These are phyloP conservation scores for Hortaea sp. DNA, from an alignment of 2,329 filamentous ascomycete species.

Conservation along the genomic window DNA sequence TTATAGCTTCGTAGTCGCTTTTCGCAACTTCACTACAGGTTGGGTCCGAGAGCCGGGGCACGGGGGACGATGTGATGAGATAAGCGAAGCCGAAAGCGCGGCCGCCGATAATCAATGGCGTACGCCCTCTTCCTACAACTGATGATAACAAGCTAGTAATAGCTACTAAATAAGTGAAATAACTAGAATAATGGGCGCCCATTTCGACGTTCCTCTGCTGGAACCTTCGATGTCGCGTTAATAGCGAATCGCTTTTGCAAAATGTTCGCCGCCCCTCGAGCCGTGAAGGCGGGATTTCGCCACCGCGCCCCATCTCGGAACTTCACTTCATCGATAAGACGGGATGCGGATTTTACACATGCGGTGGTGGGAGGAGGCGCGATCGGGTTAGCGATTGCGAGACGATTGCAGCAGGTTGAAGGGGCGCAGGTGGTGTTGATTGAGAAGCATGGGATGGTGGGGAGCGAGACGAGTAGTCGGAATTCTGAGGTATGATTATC, in stretches of 20 bases:
- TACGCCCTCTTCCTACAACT: too few species aligned
- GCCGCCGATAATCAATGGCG: too few species aligned
- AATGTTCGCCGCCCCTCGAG: neutral
- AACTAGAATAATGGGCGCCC: too few species aligned
- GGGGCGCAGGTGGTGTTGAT: conserved; percentile 63
- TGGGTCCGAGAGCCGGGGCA: too few species aligned
- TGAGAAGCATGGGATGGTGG: conserved; percentile 64
- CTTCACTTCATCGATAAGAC: conserved; percentile 35
- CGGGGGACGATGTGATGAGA: too few species aligned
- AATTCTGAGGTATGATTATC: conserved; percentile 63
- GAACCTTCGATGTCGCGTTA: too few species aligned
- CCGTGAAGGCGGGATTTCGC: neutral
- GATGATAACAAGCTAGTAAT: too few species aligned
- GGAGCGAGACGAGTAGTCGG: conserved; percentile 78
- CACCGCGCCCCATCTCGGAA: conserved; percentile 7
- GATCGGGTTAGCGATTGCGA: conserved; percentile 71
- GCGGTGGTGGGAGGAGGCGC: conserved; percentile 61
- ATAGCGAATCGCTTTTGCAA: neutral
- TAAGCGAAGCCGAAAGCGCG: too few species aligned
- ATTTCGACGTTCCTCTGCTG: too few species aligned
- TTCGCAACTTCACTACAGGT: too few species aligned
- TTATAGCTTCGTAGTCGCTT: too few species aligned
- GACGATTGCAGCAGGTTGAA: conserved; percentile 54
- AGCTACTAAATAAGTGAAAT: too few species aligned
- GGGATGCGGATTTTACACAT: conserved; percentile 51